Evolutionary conservation across 805 yeast species (phyloP).

Genomic region (Schwanniomyces sp.): DNA sequence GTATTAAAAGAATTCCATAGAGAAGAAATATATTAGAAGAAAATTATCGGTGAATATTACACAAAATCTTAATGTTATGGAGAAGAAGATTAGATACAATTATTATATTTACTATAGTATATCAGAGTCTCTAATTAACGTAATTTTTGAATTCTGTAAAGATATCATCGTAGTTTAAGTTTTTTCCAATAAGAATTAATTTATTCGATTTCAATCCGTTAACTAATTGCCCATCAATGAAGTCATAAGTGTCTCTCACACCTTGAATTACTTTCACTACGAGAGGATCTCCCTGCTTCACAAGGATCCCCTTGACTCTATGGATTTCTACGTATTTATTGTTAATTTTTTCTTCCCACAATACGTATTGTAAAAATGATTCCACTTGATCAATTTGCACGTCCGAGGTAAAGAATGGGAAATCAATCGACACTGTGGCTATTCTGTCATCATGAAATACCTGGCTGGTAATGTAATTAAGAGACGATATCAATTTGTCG

Average conservation of each 20-base stretch:
- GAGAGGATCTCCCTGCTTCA: slow-evolving; percentile 25
- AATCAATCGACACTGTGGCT: slow-evolving; percentile 37
- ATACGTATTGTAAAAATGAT: slow-evolving; percentile 60
- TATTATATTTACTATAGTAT: not conserved
- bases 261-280: slow-evolving; percentile 76
- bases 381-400: slow-evolving; percentile 51
- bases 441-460: slow-evolving; percentile 41
- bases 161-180: slow-evolving; percentile 41
- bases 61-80: not conserved
- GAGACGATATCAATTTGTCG: slow-evolving; percentile 16
- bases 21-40: not conserved
- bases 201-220: slow-evolving; percentile 48
- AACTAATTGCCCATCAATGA: slow-evolving; percentile 46
- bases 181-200: slow-evolving; percentile 75
- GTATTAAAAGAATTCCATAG: not conserved
- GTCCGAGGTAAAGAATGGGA: slow-evolving; percentile 40
- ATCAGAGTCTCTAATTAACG: not conserved
- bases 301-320: slow-evolving; percentile 75
- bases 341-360: slow-evolving; percentile 66
- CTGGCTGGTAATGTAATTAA: slow-evolving; percentile 10
- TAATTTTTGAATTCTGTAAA: slow-evolving; percentile 25
- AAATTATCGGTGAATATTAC: not conserved
- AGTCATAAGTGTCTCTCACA: slow-evolving; percentile 89
- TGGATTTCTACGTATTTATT: slow-evolving; percentile 64
- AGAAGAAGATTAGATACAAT: not conserved